Evolutionary conservation across 495 filamentous ascomycete species (phyloP), one percentile per base, ranked within the genome.

Genomic region (Annulohypoxylon nitens): DNA sequence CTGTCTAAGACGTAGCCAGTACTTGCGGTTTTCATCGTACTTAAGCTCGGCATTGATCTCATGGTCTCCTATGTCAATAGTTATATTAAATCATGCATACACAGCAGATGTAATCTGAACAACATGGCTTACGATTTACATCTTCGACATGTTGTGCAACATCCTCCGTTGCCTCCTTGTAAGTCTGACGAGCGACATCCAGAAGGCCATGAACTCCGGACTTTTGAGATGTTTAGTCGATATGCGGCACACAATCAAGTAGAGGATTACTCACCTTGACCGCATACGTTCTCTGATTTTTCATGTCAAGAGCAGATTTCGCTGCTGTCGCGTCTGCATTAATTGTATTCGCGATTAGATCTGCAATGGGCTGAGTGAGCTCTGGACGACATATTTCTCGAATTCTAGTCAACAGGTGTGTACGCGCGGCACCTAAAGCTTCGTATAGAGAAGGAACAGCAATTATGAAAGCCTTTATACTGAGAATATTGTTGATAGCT

Each of bases 221-320:
- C 92, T 95, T 72, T 16, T 20, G 16, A 73, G 4, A 33, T 2
- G 16, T 71, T 45, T 66, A 65, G 64, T 51, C 3, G 61, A 12
- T 14, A 55, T 1, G 20, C 58, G 12, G 10, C 5, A 2, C 60
- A 60, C 43, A 59, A 9, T 54, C 9, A 37, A 11, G 16, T 36
- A 36, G 33, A 23, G 3, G 11, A 8, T 34, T 6, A 73, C 71
- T 66, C 73, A 93, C 93, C 85, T 92, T 96, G 41, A 99, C 89
- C 60, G 96, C 96, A 81, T 97, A 97, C 11, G 93, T 94, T 55
- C 96, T 86, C 79, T 99, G 97, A 74, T 98, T 97, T 59, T 94
- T 88, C 61, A 97, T 83, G 67, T 97, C 96, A 9, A 98, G 86
- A 2, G 96, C 93, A 45, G 89, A 88, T 57, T 87, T 93, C 70